A percentile compares a stretch with the other conserved stretches of the same genome.
Evolutionary conservation across 768 basidiomycete species (phyloP).

Genomic region (Cyclocybe cylindracea): DNA sequence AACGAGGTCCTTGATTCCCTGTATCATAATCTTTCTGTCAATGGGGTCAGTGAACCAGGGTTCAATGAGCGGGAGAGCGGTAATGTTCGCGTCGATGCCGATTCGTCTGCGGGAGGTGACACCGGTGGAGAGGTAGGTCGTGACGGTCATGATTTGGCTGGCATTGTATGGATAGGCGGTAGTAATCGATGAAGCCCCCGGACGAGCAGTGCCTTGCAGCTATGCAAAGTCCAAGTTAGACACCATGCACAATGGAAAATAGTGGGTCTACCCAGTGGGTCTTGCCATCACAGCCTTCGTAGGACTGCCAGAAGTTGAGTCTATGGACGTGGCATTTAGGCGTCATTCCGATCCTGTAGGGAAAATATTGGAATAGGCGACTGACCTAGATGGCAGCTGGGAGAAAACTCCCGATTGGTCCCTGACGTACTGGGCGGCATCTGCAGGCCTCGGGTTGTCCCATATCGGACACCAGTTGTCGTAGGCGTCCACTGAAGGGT

Average conservation of each 20-base stretch:
- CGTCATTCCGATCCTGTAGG: not conserved
- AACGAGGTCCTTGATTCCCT: conserved; percentile 46
- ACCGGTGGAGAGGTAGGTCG: conserved; percentile 60
- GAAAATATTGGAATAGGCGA: too few relatives aligned
- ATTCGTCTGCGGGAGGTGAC: conserved; percentile 64
- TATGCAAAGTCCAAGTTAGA: conserved; percentile 13
- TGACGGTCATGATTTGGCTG: conserved; percentile 63
- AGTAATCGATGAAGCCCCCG: conserved; percentile 54
- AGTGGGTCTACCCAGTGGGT: conserved; percentile 46
- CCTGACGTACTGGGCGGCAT: conserved; percentile 53
- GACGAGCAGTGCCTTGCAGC: conserved; percentile 66
- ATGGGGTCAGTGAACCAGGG: conserved; percentile 63
- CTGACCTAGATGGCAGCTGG: conserved; percentile 45
- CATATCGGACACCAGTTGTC: conserved; percentile 65
- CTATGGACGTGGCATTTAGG: conserved; percentile 20
- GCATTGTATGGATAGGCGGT: conserved; percentile 53
- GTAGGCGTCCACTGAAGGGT: conserved; percentile 61
- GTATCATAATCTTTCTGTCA: conserved; percentile 52
- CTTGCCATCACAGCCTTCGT: conserved; percentile 42
- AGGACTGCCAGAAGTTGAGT: conserved; percentile 64
- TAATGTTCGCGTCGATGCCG: conserved; percentile 55
- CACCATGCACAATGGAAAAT: not conserved
- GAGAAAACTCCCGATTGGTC: conserved; percentile 58
- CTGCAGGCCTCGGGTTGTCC: conserved; percentile 54
- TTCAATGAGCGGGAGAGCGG: conserved; percentile 46